A percentile compares a stretch with the other conserved stretches of the same genome.
Evolutionary conservation across 2,329 filamentous ascomycete genomes (phyloP).

Genomic region (Ophiostoma ips): DNA sequence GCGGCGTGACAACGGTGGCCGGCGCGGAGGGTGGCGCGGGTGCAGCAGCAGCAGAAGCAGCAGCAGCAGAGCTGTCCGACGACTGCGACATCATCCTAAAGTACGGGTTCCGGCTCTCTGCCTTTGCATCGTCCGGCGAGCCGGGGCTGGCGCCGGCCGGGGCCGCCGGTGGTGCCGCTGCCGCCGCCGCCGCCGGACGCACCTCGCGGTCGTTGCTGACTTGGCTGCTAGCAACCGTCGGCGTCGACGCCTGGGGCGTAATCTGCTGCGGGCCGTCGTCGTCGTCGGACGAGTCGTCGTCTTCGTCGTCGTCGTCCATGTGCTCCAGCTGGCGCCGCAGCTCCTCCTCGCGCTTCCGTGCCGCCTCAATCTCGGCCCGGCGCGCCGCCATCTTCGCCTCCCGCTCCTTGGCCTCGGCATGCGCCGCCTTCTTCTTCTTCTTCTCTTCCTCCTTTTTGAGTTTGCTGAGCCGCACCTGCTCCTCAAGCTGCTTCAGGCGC

Average conservation of each 20-base stretch:
- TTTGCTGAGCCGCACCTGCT: conserved; percentile 87
- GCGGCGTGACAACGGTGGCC: conserved; percentile 4
- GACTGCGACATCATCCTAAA: conserved; percentile 75
- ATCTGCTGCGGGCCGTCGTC: conserved; percentile 63
- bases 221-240: conserved; percentile 24
- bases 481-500: conserved; percentile 77
- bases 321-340: conserved; percentile 75
- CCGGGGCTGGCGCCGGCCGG: conserved; percentile 36
- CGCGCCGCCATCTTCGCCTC: conserved; percentile 73
- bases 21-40: conserved; percentile 15
- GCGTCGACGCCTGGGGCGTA: conserved; percentile 39
- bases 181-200: conserved; percentile 30
- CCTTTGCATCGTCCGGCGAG: conserved; percentile 37
- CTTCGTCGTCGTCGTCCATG: conserved; percentile 55
- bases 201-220: conserved; percentile 38
- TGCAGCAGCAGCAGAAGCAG: not conserved
- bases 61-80: conserved; percentile 32
- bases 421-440: conserved; percentile 75
- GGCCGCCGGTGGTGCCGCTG: not conserved
- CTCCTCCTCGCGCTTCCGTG: conserved; percentile 78
- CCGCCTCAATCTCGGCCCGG: conserved; percentile 82
- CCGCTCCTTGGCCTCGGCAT: conserved; percentile 76
- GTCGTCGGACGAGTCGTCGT: conserved; percentile 52
- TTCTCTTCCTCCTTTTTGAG: conserved; percentile 95
- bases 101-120: conserved; percentile 88